Base-by-base conservation (phyloP, 2,329 filamentous ascomycete species). In the Exophiala xenobiotica region DNA sequence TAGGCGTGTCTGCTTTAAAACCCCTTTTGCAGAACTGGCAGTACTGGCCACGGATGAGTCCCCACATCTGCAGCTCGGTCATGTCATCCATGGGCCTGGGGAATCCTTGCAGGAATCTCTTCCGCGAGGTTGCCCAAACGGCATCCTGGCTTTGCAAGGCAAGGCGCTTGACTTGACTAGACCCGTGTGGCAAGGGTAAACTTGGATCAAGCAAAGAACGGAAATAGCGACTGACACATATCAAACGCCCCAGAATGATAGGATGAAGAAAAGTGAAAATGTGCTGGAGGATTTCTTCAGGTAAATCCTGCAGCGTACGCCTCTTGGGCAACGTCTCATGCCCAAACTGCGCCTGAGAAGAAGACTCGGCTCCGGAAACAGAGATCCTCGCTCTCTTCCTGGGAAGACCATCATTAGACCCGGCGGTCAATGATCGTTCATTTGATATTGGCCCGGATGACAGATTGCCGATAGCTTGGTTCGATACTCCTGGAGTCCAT, bases 31-130 rank as follows among this genome's bases (percentile, higher is more conserved):
- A 93, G 59, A 84, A 81, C 63, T 91, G 83, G 67, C 89, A 95
- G 48, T 65, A 69, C 23, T 65, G 72, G 41, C 80, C 78, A 67
- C 81, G 83, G 27, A 82, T 75, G 44, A 93, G 72, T 63, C 79
- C 80, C 80, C 88, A 90, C 87, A 91, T 91, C 35, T 85, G 80
- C 58, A 88, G 73, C 68, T 93, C 88, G 35, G 80, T 80, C 64
- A 78, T 80, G 51, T 76, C 78, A 46, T 74, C 71, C 43, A 92
- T 74, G 22, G 88, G 88, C 49, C 77, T 76, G 40, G 88, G 88
- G 73, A 90, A 81, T 59, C 78, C 78, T 20, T 81, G 81, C 71
- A 81, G 80, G 66, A 81, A 84, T 16, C 73, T 70, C 61, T 82
- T 82, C 64, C 87, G 81, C 61, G 87, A 86, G 59, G 76, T 73